Percentiles rank a stretch among this genome's conserved stretches.
Evolutionary conservation across 768 basidiomycete species (phyloP).

Genomic region (Kwoniella bestiolae): DNA sequence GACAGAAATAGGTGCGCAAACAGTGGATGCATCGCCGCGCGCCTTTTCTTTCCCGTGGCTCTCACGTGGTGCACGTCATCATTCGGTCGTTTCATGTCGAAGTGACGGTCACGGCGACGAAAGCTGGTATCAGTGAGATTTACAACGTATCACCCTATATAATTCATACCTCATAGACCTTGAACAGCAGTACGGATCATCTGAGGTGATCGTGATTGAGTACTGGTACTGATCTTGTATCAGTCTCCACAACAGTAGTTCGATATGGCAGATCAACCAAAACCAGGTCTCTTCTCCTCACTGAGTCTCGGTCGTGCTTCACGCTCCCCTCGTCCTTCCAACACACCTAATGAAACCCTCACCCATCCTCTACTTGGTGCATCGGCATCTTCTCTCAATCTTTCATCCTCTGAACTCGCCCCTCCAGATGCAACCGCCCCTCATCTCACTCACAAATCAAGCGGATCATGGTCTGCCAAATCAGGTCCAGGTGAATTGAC

Average conservation of each 20-base stretch:
- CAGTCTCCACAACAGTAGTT: too few relatives aligned
- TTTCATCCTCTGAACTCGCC: conserved; percentile 9
- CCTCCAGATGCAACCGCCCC: not conserved
- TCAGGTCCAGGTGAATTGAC: conserved; percentile 7
- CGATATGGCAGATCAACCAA: conserved; percentile 14
- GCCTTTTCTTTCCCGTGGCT: not conserved
- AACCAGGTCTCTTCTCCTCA: conserved; percentile 44
- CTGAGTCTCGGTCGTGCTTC: conserved; percentile 41
- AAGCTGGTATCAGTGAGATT: not conserved
- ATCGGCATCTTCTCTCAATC: conserved; percentile 41
- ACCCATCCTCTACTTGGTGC: conserved; percentile 49
- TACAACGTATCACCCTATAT: too few relatives aligned
- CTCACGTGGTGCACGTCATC: conserved; percentile 13
- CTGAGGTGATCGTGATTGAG: too few relatives aligned
- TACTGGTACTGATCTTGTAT: too few relatives aligned
- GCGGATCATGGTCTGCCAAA: conserved; percentile 15
- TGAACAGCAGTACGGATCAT: too few relatives aligned
- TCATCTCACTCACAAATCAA: conserved; percentile 6
- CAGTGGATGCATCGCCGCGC: not conserved
- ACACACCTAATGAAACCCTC: conserved; percentile 35
- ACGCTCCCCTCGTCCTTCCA: conserved; percentile 22
- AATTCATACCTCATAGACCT: too few relatives aligned
- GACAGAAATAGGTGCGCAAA: too few relatives aligned
- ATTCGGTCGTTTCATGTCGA: not conserved
- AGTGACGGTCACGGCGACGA: not conserved